Base-by-base conservation (phyloP, 148 eudicot genomes). In the Rhododendron ferrugineum region DNA sequence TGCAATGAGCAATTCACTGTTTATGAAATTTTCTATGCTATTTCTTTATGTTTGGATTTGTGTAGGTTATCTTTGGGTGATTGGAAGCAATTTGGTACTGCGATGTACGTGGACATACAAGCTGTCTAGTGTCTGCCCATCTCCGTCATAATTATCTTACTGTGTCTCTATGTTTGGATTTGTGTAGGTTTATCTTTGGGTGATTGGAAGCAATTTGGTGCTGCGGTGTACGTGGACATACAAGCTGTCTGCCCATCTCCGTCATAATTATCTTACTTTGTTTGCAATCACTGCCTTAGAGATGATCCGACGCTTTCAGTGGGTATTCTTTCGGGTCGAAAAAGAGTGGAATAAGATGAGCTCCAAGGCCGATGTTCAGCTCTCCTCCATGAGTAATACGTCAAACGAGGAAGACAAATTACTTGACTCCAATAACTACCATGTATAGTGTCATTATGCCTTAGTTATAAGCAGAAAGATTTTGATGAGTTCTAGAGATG, bases 101-200 rank as follows among this genome's bases (percentile, higher is more conserved):
- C 89, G 98, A 28, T 95, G 99, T 91, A 97, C 99, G 11, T 97
- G 99, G 99, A 97, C 99, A 0, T 97, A 97, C 93, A 97, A 97
- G 89, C 90, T n/a, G n/a, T n/a, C n/a, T n/a, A n/a, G n/a, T 97
- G 34, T 97, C 99, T 2, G 97, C 99, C 84, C 98, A 97, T 95
- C 98, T 97, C 70, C 96, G 98, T 13, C 98, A 95, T 82, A 95
- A 95, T 77, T 93, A 97, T 88, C 88, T 95, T 11, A 97, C 98
- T 0, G n/a, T n/a, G n/a, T n/a, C n/a, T 68, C 18, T 54, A 40
- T 52, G 9, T 4, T 64, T 80, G 70, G 40, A 18, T 46, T 54
- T 32, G 8, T 88, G 88, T 89, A 95, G 99, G 97, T 96, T 40
- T 93, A 91, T 81, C 44, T 90, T 84, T 94, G 99, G 98, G 98